Percentiles rank a stretch among this genome's conserved stretches.
Evolutionary conservation across 129 eudicot species (phyloP).

Genomic region (Artemisia argyi): DNA sequence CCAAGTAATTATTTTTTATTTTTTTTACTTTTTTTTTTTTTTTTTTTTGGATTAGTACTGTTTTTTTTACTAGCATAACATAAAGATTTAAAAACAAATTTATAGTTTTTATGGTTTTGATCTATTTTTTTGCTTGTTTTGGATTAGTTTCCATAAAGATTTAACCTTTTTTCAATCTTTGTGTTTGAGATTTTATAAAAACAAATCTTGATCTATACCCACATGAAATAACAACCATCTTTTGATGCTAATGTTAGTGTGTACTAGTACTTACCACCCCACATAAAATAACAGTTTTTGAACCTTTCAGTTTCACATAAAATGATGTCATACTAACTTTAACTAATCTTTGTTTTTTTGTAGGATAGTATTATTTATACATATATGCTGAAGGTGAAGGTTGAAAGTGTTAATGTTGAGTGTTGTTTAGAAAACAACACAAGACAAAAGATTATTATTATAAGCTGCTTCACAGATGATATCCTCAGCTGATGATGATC

Average conservation of each 20-base stretch:
- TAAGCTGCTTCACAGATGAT: conserved; percentile 40
- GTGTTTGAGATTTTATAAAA: background rate
- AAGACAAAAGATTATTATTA: conserved; percentile 43
- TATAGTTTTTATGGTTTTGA: too few relatives aligned
- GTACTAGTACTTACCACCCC: conserved; percentile 9
- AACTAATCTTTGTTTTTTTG: background rate
- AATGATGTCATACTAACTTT: background rate
- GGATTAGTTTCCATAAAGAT: background rate
- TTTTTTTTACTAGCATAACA: background rate
- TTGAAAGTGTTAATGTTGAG: conserved; percentile 41
- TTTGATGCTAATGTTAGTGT: background rate
- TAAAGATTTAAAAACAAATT: conserved; percentile 9
- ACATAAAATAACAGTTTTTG: conserved; percentile 57
- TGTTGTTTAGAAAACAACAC: conserved; percentile 46
- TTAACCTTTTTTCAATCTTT: conserved; percentile 10
- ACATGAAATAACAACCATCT: conserved; percentile 58
- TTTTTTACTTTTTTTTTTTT: background rate
- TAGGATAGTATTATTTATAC: background rate
- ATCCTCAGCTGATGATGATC: conserved; percentile 48
- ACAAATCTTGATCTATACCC: conserved; percentile 19
- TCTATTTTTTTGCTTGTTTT: too few relatives aligned
- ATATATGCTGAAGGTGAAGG: conserved; percentile 51
- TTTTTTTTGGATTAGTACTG: conserved; percentile 10
- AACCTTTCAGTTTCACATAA: conserved; percentile 20
- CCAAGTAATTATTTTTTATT: background rate